Percentiles rank a stretch among this genome's conserved stretches.
These are phyloP conservation scores for Ascochyta viciae-villosae DNA, from an alignment of 2,329 filamentous ascomycete species.

Conservation along the genomic window DNA sequence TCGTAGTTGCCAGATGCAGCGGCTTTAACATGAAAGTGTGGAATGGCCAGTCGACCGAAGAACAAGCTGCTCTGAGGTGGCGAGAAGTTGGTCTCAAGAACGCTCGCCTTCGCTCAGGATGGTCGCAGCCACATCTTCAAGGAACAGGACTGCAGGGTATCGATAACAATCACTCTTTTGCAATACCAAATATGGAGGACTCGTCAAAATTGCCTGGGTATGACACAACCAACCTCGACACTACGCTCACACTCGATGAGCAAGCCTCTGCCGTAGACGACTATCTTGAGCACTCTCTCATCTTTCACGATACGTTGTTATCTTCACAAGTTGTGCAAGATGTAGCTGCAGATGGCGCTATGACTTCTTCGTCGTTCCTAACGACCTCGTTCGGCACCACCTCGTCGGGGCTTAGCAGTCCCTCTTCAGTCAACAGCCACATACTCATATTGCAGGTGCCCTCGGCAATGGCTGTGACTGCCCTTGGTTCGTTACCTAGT, in stretches of 20 bases:
- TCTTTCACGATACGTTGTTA: constrained; percentile 69
- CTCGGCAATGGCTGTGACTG: constrained; percentile 56
- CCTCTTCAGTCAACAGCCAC: constrained; percentile 23
- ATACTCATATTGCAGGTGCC: constrained; percentile 24
- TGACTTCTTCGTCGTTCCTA: constrained; percentile 45
- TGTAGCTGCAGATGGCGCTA: constrained; percentile 37
- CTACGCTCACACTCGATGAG: constrained; percentile 30
- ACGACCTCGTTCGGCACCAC: constrained; percentile 47
- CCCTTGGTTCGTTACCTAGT: constrained; percentile 74
- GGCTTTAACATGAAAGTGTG: constrained; percentile 37
- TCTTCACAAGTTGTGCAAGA: constrained; percentile 62
- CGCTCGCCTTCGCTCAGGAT: constrained; percentile 35
- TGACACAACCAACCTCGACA: constrained; percentile 34
- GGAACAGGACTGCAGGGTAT: constrained; percentile 4
- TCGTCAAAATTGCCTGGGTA: constrained; percentile 19
- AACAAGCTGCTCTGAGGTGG: constrained; percentile 36
- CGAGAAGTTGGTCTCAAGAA: constrained; percentile 27
- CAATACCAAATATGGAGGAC: constrained; percentile 24
- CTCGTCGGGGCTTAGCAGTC: constrained; percentile 30
- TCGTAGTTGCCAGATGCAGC: constrained; percentile 57
- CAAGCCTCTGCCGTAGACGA: constrained; percentile 24
- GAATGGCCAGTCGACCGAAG: background rate
- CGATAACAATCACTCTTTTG: constrained; percentile 21
- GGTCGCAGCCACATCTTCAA: constrained; percentile 44
- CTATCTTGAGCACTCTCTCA: constrained; percentile 81